phyloP scores from a whole-genome alignment of 495 filamentous ascomycete species.

The Penicillium antarcticum region DNA sequence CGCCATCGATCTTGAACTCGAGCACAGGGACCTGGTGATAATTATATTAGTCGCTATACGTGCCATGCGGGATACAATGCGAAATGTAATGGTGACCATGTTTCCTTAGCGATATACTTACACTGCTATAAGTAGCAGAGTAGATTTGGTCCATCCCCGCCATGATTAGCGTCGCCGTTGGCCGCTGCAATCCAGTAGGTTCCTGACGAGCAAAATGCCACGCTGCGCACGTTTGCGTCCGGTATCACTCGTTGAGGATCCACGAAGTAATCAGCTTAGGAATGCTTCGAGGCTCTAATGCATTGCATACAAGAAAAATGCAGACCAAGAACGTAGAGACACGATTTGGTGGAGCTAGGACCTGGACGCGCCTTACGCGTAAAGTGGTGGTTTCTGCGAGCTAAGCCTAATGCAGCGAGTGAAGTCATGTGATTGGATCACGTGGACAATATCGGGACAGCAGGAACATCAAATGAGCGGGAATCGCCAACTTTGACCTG shows the following conservation, averaged over 20 bases:
- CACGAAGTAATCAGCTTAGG: slow-evolving; percentile 7
- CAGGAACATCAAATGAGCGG: slow-evolving; percentile 32
- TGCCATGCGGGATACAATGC: not conserved
- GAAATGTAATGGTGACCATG: not conserved
- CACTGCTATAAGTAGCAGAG: slow-evolving; percentile 91
- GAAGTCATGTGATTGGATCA: slow-evolving; percentile 21
- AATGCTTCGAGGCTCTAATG: slow-evolving; percentile 8
- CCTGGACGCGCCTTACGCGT: slow-evolving; percentile 25
- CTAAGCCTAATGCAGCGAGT: slow-evolving; percentile 26
- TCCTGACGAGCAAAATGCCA: slow-evolving; percentile 17
- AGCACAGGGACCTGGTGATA: slow-evolving; percentile 75
- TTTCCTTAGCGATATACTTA: slow-evolving; percentile 41
- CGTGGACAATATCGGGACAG: slow-evolving; percentile 25
- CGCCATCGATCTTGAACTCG: slow-evolving; percentile 75
- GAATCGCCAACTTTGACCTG: slow-evolving; percentile 28
- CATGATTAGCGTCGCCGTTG: slow-evolving; percentile 34
- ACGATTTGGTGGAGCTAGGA: slow-evolving; percentile 19
- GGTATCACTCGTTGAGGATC: slow-evolving; percentile 10
- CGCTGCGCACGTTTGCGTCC: slow-evolving; percentile 6
- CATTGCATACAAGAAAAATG: slow-evolving; percentile 17
- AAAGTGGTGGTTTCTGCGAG: slow-evolving; percentile 20
- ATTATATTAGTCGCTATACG: not conserved
- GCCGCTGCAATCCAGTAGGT: slow-evolving; percentile 19
- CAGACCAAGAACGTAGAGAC: slow-evolving; percentile 10
- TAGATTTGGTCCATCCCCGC: slow-evolving; percentile 57